Evolutionary conservation across 371 early-diverging fungal species (phyloP).

Genomic region (Mortierella sp.): DNA sequence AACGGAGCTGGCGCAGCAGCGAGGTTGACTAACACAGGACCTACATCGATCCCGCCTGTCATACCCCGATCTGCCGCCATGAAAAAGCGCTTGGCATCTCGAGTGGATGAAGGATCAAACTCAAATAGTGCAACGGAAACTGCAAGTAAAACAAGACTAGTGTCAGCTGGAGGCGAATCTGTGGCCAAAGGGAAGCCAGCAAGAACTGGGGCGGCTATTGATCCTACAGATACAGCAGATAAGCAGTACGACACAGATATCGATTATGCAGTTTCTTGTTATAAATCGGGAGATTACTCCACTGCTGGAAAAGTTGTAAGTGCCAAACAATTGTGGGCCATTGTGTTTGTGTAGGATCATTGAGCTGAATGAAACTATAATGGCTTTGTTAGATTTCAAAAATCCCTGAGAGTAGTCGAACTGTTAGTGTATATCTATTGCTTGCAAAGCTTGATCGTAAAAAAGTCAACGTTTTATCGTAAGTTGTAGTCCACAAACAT

Average conservation of each 20-base stretch:
- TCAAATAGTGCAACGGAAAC: background rate
- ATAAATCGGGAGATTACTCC: constrained; percentile 9
- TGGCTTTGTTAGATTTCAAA: constrained; percentile 12
- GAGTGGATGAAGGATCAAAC: background rate
- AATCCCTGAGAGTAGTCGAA: constrained; percentile 28
- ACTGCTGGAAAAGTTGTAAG: constrained; percentile 32
- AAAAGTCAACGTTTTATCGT: constrained; percentile 3
- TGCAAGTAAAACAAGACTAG: background rate
- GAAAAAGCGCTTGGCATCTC: constrained; percentile 8
- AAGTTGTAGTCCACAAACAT: background rate
- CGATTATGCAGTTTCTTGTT: constrained; percentile 19
- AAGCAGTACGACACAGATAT: constrained; percentile 6
- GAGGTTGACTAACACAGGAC: background rate
- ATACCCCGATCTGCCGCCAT: constrained; percentile 8
- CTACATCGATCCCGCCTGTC: constrained; percentile 16
- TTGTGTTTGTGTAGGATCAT: background rate
- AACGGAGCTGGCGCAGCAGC: background rate
- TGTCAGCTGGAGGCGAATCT: background rate
- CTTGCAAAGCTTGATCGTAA: constrained; percentile 17
- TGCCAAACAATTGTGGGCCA: background rate
- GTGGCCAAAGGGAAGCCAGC: background rate
- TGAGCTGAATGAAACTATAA: background rate
- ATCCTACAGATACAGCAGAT: background rate
- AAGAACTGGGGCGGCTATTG: background rate
- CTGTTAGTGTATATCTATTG: constrained; percentile 29